These are phyloP conservation scores for Alloteropsis angusta DNA, from an alignment of 202 grass and related monocot genomes.

Conservation along the genomic window DNA sequence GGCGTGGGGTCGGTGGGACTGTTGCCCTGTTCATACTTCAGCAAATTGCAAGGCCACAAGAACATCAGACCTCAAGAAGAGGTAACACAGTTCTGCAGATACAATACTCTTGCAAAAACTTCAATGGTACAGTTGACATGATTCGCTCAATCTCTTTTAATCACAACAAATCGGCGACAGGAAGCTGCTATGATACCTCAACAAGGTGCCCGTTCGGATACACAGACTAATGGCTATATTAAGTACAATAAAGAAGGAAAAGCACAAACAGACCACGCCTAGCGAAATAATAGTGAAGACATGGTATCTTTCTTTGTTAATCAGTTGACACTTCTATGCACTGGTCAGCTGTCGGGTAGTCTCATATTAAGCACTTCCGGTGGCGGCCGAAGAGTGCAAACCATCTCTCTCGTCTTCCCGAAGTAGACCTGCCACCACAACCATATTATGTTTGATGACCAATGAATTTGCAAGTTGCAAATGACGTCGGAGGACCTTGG, in stretches of 20 bases:
- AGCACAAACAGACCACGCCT: neutral
- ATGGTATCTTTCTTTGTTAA: slow-evolving; percentile 1
- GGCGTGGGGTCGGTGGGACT: too few relatives aligned
- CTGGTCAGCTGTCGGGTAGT: slow-evolving; percentile 53
- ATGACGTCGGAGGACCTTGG: neutral
- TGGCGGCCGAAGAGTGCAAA: slow-evolving; percentile 71
- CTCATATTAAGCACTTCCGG: slow-evolving; percentile 66
- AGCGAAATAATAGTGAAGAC: neutral
- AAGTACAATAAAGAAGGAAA: neutral
- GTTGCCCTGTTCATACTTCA: neutral
- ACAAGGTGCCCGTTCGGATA: neutral
- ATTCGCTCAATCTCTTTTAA: neutral
- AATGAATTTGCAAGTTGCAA: slow-evolving; percentile 5
- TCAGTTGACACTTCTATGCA: slow-evolving; percentile 9
- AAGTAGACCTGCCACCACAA: slow-evolving; percentile 74
- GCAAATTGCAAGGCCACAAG: neutral
- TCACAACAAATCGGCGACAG: slow-evolving; percentile 2
- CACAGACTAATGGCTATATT: slow-evolving; percentile 1
- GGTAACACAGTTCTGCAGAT: neutral
- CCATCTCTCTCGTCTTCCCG: slow-evolving; percentile 94
- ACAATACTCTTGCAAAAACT: neutral
- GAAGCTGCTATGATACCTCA: slow-evolving; percentile 12
- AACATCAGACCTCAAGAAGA: neutral
- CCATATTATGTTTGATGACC: neutral
- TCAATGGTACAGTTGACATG: neutral